Evolutionary conservation across 331 rosid genomes (phyloP).

Genomic region (Quercus phellos): DNA sequence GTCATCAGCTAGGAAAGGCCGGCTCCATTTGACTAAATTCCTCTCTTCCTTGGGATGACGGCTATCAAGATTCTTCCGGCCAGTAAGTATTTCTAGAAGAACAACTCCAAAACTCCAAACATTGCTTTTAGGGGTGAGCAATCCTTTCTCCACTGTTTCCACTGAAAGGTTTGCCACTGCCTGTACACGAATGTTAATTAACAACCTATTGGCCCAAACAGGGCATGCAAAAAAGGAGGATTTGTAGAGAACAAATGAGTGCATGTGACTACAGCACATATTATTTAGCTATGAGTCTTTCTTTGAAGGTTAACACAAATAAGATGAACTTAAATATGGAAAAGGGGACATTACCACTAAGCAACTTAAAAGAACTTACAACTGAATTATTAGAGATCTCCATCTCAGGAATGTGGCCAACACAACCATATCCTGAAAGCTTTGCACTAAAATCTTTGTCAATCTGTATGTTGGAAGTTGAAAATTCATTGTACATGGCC

Average conservation of each 20-base stretch:
- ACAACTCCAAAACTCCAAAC: slow-evolving; percentile 92
- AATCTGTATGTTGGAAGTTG: slow-evolving; percentile 85
- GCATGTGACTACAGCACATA: background rate
- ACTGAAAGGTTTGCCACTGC: slow-evolving; percentile 84
- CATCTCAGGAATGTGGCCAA: slow-evolving; percentile 78
- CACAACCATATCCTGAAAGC: slow-evolving; percentile 97
- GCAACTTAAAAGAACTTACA: slow-evolving; percentile 39
- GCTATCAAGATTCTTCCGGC: slow-evolving; percentile 80
- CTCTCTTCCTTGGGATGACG: slow-evolving; percentile 92
- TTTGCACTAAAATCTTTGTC: slow-evolving; percentile 98
- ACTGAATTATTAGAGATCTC: slow-evolving; percentile 73
- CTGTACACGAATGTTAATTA: slow-evolving; percentile 36
- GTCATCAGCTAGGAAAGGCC: slow-evolving; percentile 79
- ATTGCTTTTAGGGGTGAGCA: slow-evolving; percentile 95
- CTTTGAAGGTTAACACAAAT: background rate
- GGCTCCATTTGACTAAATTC: slow-evolving; percentile 90
- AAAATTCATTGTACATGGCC: slow-evolving; percentile 99
- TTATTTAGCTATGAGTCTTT: background rate
- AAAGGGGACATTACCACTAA: background rate
- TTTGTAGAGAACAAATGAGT: background rate
- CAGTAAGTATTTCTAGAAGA: slow-evolving; percentile 86
- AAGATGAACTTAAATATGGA: background rate
- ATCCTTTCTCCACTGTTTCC: slow-evolving; percentile 90
- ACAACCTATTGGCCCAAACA: background rate
- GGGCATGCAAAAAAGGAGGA: background rate